Percentiles rank a stretch among this genome's conserved stretches.
Conservation (phyloP, 768 basidiomycete species). For the Pleurotus platypus region DNA sequence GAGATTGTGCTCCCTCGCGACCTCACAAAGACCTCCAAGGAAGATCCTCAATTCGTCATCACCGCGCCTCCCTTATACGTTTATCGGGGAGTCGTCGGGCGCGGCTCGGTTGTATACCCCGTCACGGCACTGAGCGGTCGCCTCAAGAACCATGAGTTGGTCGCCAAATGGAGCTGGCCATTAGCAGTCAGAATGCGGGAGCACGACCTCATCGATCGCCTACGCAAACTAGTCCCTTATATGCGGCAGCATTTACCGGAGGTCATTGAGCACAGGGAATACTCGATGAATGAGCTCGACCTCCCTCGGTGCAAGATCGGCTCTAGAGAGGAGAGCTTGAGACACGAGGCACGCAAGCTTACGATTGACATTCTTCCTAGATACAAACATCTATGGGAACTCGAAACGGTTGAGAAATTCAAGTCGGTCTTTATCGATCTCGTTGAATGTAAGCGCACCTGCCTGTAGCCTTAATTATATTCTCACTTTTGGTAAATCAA, state of each 20-base stretch:
- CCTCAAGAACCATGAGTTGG: not conserved
- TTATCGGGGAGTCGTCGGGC: not conserved
- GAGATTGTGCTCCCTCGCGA: not conserved
- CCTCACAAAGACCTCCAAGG: not conserved
- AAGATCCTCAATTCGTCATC: not conserved
- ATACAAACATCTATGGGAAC: slow-evolving; percentile 5
- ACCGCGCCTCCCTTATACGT: not conserved
- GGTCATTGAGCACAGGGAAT: not conserved
- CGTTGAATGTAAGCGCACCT: not conserved
- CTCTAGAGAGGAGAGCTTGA: not conserved
- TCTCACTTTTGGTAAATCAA: not conserved
- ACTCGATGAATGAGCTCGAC: not conserved
- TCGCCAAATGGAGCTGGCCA: slow-evolving; percentile 1
- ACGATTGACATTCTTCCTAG: not conserved
- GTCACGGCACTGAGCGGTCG: not conserved
- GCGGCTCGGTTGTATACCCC: not conserved
- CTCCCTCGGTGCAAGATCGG: not conserved
- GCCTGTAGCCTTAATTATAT: not conserved
- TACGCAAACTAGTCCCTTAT: not conserved
- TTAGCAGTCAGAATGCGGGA: not conserved
- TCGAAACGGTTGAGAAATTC: not conserved
- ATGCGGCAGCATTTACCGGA: not conserved
- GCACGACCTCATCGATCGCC: not conserved
- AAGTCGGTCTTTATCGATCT: not conserved
- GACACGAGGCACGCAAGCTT: not conserved